These are phyloP conservation scores for Fusarium redolens DNA, from an alignment of 2,329 filamentous ascomycete genomes.

Conservation along the genomic window DNA sequence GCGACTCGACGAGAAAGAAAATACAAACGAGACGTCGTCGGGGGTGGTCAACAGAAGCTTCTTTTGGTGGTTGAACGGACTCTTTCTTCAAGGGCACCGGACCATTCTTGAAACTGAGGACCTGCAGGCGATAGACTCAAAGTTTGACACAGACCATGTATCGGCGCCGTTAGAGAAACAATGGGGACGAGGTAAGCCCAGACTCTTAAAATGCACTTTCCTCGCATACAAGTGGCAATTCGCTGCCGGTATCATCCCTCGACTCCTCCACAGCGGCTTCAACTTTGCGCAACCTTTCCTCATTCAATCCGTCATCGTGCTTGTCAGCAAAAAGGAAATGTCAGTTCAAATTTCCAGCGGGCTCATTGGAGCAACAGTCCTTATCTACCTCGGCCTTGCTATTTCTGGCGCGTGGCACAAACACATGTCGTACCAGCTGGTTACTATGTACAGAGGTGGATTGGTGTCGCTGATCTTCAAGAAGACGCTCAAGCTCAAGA, in stretches of 20 bases:
- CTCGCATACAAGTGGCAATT: constrained; percentile 47
- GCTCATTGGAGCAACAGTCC: constrained; percentile 54
- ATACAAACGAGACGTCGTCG: constrained; percentile 47
- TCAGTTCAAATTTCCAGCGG: constrained; percentile 49
- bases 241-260: constrained; percentile 49
- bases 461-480: constrained; percentile 61
- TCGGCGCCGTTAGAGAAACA: constrained; percentile 27
- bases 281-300: constrained; percentile 59
- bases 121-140: constrained; percentile 45
- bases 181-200: constrained; percentile 39
- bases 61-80: constrained; percentile 52
- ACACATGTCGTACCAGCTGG: constrained; percentile 51
- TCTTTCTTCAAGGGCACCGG: constrained; percentile 45
- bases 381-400: constrained; percentile 57
- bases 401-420: constrained; percentile 49
- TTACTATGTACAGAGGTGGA: constrained; percentile 52
- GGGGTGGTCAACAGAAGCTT: constrained; percentile 50
- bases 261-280: constrained; percentile 54
- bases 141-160: constrained; percentile 43
- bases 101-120: constrained; percentile 40
- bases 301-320: constrained; percentile 50
- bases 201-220: constrained; percentile 39
- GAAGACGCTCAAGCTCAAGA: constrained; percentile 54
- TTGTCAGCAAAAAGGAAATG: constrained; percentile 46
- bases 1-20: constrained; percentile 29